phyloP scores from a whole-genome alignment of 768 basidiomycete genomes.

The Lentinula detonsa region DNA sequence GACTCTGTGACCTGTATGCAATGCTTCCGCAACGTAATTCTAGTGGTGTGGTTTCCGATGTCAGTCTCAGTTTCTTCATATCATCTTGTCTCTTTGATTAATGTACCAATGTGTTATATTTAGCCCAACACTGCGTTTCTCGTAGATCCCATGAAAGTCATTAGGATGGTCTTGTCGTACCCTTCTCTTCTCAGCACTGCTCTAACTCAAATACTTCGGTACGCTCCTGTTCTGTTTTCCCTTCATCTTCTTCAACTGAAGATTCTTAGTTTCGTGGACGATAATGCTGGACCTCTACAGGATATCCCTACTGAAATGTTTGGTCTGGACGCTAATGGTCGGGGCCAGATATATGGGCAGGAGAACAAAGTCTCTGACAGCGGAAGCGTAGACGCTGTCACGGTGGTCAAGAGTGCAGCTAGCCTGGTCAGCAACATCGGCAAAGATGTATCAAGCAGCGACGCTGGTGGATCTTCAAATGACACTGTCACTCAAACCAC shows the following conservation, averaged over 20 bases:
- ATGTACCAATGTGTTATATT: too few relatives aligned
- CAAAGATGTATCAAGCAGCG: background rate
- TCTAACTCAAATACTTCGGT: slow-evolving; percentile 5
- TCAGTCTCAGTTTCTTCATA: background rate
- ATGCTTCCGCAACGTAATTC: background rate
- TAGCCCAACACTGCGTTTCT: slow-evolving; percentile 7
- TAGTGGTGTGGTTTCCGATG: background rate
- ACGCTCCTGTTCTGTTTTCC: background rate
- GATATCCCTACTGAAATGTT: background rate
- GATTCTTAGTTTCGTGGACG: background rate
- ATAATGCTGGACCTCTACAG: background rate
- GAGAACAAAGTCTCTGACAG: background rate
- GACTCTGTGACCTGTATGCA: background rate
- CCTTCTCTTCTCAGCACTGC: background rate
- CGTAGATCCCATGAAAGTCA: slow-evolving; percentile 1
- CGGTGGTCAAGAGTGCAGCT: background rate
- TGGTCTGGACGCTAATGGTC: background rate
- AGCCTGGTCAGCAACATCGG: background rate
- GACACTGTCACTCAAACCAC: background rate
- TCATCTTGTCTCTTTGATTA: background rate
- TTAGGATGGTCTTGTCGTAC: background rate
- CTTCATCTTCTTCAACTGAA: background rate
- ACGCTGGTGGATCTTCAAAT: background rate
- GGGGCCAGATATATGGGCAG: background rate
- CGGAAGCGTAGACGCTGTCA: background rate